A percentile compares a stretch with the other conserved stretches of the same genome.
phyloP scores from a whole-genome alignment of 495 filamentous ascomycete species.

The Astrothelium macrocarpum region DNA sequence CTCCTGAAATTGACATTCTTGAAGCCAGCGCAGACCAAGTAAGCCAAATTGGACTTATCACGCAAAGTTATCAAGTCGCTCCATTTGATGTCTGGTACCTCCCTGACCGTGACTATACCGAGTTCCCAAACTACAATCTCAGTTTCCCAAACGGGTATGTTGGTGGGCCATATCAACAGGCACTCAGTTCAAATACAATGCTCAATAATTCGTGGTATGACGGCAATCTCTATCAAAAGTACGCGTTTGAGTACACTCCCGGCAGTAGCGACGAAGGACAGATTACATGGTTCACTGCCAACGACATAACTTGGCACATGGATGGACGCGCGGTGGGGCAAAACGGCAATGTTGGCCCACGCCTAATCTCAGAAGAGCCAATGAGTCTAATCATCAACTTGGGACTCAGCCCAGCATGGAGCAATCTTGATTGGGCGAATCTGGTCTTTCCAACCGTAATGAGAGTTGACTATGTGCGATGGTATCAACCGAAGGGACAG shows the following conservation, averaged over 20 bases:
- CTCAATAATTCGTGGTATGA: conserved; percentile 31
- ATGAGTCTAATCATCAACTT: conserved; percentile 28
- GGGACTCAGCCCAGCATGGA: conserved; percentile 23
- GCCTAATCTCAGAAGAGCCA: conserved; percentile 26
- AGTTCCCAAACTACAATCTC: conserved; percentile 19
- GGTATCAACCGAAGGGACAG: conserved; percentile 54
- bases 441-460: conserved; percentile 24
- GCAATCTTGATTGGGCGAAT: conserved; percentile 22
- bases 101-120: conserved; percentile 22
- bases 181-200: conserved; percentile 24
- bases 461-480: conserved; percentile 59
- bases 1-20: conserved; percentile 30
- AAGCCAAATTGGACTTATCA: conserved; percentile 14
- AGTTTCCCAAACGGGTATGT: conserved; percentile 24
- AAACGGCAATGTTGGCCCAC: conserved; percentile 28
- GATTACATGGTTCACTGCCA: conserved; percentile 28
- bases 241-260: conserved; percentile 29
- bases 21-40: conserved; percentile 21
- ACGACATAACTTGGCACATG: conserved; percentile 20
- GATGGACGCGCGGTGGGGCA: conserved; percentile 23
- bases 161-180: conserved; percentile 28
- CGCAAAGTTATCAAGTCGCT: conserved; percentile 28
- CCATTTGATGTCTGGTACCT: conserved; percentile 27
- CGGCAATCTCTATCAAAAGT: conserved; percentile 27
- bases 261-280: conserved; percentile 19